Evolutionary conservation across 1,284 basidiomycete species (phyloP).

Genomic region (Earliella scabrosa): DNA sequence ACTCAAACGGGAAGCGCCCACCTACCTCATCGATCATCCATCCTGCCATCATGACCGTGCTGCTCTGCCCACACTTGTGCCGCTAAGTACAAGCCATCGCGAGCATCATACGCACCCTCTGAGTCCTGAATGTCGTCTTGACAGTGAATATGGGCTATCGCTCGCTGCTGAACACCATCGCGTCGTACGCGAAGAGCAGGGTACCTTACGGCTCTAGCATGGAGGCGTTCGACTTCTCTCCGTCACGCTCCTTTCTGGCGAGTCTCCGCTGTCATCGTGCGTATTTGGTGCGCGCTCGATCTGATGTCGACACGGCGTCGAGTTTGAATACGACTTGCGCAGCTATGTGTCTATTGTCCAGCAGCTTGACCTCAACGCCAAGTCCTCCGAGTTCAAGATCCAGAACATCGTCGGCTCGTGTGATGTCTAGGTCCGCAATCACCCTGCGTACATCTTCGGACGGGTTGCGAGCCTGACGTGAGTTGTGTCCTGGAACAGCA

Average conservation of each 20-base stretch:
- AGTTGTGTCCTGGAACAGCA: conserved; percentile 33
- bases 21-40: no score
- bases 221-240: conserved; percentile 68
- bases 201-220: conserved; percentile 52
- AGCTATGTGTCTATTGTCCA: conserved; percentile 99
- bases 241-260: conserved; percentile 68
- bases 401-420: conserved; percentile 99
- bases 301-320: conserved; percentile 99
- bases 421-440: conserved; percentile 99
- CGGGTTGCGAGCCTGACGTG: conserved; percentile 97
- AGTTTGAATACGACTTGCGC: conserved; percentile 98
- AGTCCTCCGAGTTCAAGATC: conserved; percentile 99
- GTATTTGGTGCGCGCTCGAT: conserved; percentile 98
- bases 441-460: conserved; percentile 97
- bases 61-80: conserved; percentile 70
- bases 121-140: conserved; percentile 98
- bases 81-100: conserved; percentile 92
- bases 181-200: conserved; percentile 96
- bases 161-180: conserved; percentile 98
- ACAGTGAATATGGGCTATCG: conserved; percentile 99
- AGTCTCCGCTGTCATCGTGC: conserved; percentile 99
- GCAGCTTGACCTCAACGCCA: conserved; percentile 99
- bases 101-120: conserved; percentile 93
- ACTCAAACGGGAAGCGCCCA: no score
- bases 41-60: no score